These are phyloP conservation scores for Yamadazyma paraphyllophila DNA, from an alignment of 805 yeast species.

Conservation along the genomic window DNA sequence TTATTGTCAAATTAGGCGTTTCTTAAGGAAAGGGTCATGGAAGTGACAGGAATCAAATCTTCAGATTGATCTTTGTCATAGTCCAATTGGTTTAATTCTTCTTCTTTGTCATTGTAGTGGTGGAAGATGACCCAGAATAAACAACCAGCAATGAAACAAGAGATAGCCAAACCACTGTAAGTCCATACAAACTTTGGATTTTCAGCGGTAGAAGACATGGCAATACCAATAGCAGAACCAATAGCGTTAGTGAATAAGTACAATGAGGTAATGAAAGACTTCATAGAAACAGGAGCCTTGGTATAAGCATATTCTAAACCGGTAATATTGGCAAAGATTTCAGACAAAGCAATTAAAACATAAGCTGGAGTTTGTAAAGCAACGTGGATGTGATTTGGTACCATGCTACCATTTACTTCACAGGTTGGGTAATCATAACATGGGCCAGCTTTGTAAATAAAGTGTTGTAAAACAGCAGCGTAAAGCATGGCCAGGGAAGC, in stretches of 20 bases:
- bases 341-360: slow-evolving; percentile 69
- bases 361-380: slow-evolving; percentile 75
- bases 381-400: slow-evolving; percentile 59
- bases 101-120: slow-evolving; percentile 55
- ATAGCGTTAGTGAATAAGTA: slow-evolving; percentile 72
- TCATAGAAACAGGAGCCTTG: slow-evolving; percentile 72
- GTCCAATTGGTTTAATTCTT: slow-evolving; percentile 55
- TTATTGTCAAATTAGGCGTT: slow-evolving; percentile 13
- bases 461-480: slow-evolving; percentile 73
- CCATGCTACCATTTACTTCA: slow-evolving; percentile 18
- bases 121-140: slow-evolving; percentile 61
- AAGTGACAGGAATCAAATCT: slow-evolving; percentile 20
- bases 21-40: slow-evolving; percentile 18
- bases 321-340: slow-evolving; percentile 76
- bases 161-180: slow-evolving; percentile 59
- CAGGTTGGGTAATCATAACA: slow-evolving; percentile 68
- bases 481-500: slow-evolving; percentile 67
- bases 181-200: slow-evolving; percentile 74
- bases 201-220: slow-evolving; percentile 61
- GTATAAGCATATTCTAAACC: slow-evolving; percentile 84
- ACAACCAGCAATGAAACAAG: slow-evolving; percentile 58
- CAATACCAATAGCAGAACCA: slow-evolving; percentile 76
- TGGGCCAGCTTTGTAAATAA: slow-evolving; percentile 68
- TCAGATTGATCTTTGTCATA: slow-evolving; percentile 18
- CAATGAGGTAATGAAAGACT: slow-evolving; percentile 60